Conservation (phyloP, 352 stramenopile species). For the Thalassiosira hispida region DNA sequence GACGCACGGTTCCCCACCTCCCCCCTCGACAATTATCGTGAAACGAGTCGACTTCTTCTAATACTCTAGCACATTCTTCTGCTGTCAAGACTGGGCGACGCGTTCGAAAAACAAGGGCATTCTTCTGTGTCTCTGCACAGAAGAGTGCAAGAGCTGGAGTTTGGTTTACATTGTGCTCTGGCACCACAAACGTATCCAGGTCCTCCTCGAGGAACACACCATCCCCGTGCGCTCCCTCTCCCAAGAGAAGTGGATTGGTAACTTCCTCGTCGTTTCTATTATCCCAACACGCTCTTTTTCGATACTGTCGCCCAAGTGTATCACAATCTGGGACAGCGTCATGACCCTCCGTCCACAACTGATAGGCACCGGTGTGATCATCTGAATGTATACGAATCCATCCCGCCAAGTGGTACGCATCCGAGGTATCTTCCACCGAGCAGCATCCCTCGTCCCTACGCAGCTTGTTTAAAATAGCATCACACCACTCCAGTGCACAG, state of each 20-base stretch:
- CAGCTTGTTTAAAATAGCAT: constrained; percentile 10
- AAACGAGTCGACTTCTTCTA: constrained; percentile 31
- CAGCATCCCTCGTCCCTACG: constrained; percentile 1
- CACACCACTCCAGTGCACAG: constrained; percentile 25
- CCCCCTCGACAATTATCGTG: constrained; percentile 18
- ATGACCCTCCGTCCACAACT: constrained; percentile 39
- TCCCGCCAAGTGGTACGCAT: constrained; percentile 51
- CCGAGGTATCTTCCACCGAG: constrained; percentile 21
- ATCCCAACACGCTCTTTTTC: constrained; percentile 21
- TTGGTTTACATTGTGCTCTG: neutral
- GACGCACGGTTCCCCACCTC: constrained; percentile 52
- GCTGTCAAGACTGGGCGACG: constrained; percentile 27
- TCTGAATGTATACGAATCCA: constrained; percentile 58
- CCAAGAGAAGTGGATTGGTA: neutral
- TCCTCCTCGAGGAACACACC: neutral
- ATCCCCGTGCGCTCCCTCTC: neutral
- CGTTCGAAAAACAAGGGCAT: constrained; percentile 44
- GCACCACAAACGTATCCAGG: neutral
- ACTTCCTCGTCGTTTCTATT: constrained; percentile 1
- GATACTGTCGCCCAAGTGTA: constrained; percentile 22
- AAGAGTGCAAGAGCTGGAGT: constrained; percentile 9
- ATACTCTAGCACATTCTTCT: constrained; percentile 32
- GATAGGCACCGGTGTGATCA: constrained; percentile 45
- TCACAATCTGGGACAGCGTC: constrained; percentile 19
- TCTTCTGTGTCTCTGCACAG: constrained; percentile 9